Evolutionary conservation across 1,284 basidiomycete genomes (phyloP), one percentile per base, ranked within the genome.

Genomic region (Mycosarcoma mackinlayi): DNA sequence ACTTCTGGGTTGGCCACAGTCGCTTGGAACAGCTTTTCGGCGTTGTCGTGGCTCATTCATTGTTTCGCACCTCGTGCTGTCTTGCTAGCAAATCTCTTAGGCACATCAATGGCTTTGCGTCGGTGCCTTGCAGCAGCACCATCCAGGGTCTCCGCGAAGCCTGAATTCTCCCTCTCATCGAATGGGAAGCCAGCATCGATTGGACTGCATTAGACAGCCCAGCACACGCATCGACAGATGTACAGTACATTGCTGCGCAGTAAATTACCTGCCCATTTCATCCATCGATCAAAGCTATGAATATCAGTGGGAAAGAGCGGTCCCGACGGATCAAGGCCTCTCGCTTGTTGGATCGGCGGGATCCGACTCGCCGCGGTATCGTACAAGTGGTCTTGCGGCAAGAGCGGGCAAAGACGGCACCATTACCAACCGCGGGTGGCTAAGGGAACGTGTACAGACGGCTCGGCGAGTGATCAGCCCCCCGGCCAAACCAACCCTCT

Each of bases 371-470:
- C 61, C 24, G 54, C 61, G 61, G 61, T 48, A 53, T 40, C 28
- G 25, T 24, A 34, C 25, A 33, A 30, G 7, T 27, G n/a, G n/a
- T 27, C 34, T 27, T 41, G 49, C 61, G 49, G 54, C 23, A 38
- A 30, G 19, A 41, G 61, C 61, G 61, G 54, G 23, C 34, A 49
- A 25, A 34, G 30, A 41, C 59, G 52, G 50, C 52, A 35, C 41
- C 47, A 41, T 6, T 13, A 39, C n/a, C 37, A 31, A 46, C 49
- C 48, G 42, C 44, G 38, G 42, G 39, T 5, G 28, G 24, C 19
- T 6, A n/a, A 42, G 57, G 40, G 57, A 59, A 59, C 57, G 57
- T 59, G 57, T 52, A 27, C 56, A 47, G 46, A 33, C 40, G 18
- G n/a, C 34, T 25, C 30, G 16, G 25, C 21, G 46, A 37, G 40